These are phyloP conservation scores for Leucaena leucocephala DNA, from an alignment of 306 rosid genomes.

Conservation along the genomic window DNA sequence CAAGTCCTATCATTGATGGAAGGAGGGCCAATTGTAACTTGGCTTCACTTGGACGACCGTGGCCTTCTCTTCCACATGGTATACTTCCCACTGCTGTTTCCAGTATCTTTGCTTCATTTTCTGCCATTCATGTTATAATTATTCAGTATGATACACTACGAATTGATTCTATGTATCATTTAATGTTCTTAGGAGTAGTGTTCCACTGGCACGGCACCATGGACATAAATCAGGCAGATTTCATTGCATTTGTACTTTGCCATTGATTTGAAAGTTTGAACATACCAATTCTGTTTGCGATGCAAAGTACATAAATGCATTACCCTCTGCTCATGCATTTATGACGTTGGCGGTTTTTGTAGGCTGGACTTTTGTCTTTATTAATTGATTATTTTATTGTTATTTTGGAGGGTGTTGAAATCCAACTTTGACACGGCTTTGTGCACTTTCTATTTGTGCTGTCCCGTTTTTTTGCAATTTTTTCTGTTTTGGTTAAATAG, in stretches of 20 bases:
- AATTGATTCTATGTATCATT: neutral
- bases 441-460: constrained; percentile 31
- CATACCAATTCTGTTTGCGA: neutral
- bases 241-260: neutral
- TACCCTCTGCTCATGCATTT: neutral
- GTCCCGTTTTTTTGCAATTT: neutral
- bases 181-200: neutral
- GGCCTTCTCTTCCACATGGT: constrained; percentile 73
- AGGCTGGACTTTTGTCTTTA: neutral
- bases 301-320: neutral
- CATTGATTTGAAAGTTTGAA: neutral
- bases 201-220: neutral
- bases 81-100: constrained; percentile 7
- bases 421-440: constrained; percentile 24
- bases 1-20: constrained; percentile 88
- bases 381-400: neutral
- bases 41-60: constrained; percentile 91
- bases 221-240: neutral
- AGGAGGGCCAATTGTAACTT: constrained; percentile 93
- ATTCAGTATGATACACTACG: neutral
- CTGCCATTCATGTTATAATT: neutral
- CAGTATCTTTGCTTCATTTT: neutral
- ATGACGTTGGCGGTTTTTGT: constrained; percentile 1
- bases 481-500: neutral
- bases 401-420: constrained; percentile 1